Base-by-base conservation (phyloP, 108 stramenopile genomes). In the Fragilaria crotonensis region DNA sequence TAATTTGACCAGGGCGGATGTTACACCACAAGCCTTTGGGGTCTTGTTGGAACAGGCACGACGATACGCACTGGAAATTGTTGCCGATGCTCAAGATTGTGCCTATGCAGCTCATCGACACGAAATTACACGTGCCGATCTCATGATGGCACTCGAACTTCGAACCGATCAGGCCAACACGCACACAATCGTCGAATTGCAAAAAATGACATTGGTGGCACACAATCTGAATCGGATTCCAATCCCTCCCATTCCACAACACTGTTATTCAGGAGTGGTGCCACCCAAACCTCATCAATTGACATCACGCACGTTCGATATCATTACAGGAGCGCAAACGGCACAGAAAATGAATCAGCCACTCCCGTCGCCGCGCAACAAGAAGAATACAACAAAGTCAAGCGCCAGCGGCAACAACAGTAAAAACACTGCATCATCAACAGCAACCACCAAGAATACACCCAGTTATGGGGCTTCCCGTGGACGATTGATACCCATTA, bases 11-110 rank as follows among this genome's bases (percentile, higher is more conserved):
- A 56, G 79, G 5, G 47, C 64, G 0, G 82, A 87, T 52, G 63
- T 91, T 4, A 87, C 89, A 23, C 81, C 83, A 18, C 72, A 84
- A 45, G 86, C 86, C 0, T 85, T 82, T 62, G 68, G 77, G 7
- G 78, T 77, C 44, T 52, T 92, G 44, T 54, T 92, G 54, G 90
- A 92, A 71, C 84, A 92, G 50, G 80, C 90, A 2, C 63, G 90
- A 48, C 66, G 84, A 20, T 86, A 75, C 63, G 80, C 90, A 17
- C 56, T 75, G 11, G 90, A 88, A 49, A 52, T 92, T 30, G 22
- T 88, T 25, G 70, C 76, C 0, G 84, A 92, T 69, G 84, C 90
- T 0, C 84, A 81, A 62, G 90, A 92, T 56, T 88, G 79, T 52
- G 90, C 90, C 0, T 54, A 70, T 25, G 64, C 68, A 32, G 81